Percentiles rank a stretch among this genome's conserved stretches.
These are phyloP conservation scores for Amylostereum areolatum DNA, from an alignment of 1,284 basidiomycete species.

Conservation along the genomic window DNA sequence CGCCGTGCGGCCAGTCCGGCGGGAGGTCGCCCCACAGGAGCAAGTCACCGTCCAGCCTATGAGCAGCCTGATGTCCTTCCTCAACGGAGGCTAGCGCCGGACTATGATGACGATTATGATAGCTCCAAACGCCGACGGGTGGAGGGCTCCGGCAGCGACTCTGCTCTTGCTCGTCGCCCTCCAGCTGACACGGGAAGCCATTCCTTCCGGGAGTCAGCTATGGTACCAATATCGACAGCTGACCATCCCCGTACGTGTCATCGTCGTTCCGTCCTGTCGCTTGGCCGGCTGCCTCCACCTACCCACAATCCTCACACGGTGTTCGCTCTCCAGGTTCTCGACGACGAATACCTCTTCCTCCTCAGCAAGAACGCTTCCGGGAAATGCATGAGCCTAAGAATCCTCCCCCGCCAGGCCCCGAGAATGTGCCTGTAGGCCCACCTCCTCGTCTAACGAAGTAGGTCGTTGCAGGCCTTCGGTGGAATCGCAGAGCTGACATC, in stretches of 20 bases:
- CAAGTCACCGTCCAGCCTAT: conserved; percentile 12
- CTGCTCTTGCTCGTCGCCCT: conserved; percentile 14
- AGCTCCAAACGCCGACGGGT: conserved; percentile 25
- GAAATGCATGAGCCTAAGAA: conserved; percentile 15
- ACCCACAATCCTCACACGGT: conserved; percentile 15
- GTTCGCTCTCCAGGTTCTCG: conserved; percentile 15
- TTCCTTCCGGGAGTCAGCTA: conserved; percentile 3
- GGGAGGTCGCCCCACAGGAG: conserved; percentile 6
- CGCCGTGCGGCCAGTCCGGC: conserved; percentile 12
- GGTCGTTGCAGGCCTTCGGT: not conserved
- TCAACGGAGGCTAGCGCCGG: conserved; percentile 23
- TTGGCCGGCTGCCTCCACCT: conserved; percentile 36
- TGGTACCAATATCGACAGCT: conserved; percentile 6
- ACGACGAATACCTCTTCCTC: conserved; percentile 28
- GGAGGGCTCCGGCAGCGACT: conserved; percentile 18
- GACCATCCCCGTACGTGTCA: conserved; percentile 13
- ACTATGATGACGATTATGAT: conserved; percentile 10
- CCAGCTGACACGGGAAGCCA: conserved; percentile 10
- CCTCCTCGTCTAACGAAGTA: conserved; percentile 6
- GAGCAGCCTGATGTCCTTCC: conserved; percentile 18
- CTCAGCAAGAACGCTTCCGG: conserved; percentile 30
- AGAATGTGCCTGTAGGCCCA: not conserved
- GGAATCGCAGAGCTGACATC: no score
- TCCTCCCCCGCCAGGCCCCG: conserved; percentile 1
- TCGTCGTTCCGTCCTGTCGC: conserved; percentile 14